Evolutionary conservation across 2,329 filamentous ascomycete genomes (phyloP), one percentile per base, ranked within the genome.

Genomic region (Didymella exigua): DNA sequence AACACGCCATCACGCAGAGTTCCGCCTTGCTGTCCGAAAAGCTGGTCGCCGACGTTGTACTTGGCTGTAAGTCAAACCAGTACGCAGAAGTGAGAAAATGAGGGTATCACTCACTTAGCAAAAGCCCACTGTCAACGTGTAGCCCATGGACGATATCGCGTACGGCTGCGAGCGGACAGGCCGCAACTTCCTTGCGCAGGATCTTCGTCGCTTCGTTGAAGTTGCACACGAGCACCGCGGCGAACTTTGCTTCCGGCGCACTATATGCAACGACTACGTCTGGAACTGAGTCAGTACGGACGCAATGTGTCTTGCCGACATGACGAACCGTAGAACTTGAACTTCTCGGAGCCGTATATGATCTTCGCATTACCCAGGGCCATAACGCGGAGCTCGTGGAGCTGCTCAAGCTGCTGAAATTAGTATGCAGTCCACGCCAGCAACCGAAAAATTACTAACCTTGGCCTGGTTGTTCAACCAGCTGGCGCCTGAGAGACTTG

Each of bases 221-320:
- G 76, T 96, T 98, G 34, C 89, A 93, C 62, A 97, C 86, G 71
- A 98, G 97, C 89, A 97, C 96, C 66, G 97, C 89, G 30, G 91
- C 92, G 64, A 91, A 96, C 0, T 91, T 96, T 0, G 43, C 54
- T 2, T 54, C 52, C 0, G 47, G 33, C 24, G 61, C 49, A 14
- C 60, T 52, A 18, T 50, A 48, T 9, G 51, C 54, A 2, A 62
- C 41, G 0, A 66, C 55, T 7, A 70, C 47, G n/a, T 71, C 66
- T 70, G 19, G 3, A 2, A 3, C 2, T 3, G 5, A 40, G 41
- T 66, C n/a, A 62, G 52, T 19, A 16, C 9, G 6, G 10, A 9
- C 16, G 2, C n/a, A 24, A 5, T 21, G 2, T 26, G 2, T 11
- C n/a, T 9, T 2, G 4, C 6, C 1, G n/a, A 4, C n/a, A n/a